Evolutionary conservation across 805 yeast genomes (phyloP), one percentile per base, ranked within the genome.

Genomic region (Schwanniomyces yamadae): DNA sequence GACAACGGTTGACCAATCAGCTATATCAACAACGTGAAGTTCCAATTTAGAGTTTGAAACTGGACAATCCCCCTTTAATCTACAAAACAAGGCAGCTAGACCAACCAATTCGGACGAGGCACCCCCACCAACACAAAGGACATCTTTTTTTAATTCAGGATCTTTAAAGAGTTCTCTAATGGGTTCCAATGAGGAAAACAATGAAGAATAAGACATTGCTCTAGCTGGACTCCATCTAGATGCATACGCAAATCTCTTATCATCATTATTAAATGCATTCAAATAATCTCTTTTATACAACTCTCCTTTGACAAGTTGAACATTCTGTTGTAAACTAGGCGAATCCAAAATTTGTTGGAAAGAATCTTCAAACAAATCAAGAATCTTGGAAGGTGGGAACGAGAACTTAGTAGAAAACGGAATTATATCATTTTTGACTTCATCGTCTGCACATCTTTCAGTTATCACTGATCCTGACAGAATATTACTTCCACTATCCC

Each of bases 201-300:
- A 66, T 1, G 88, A 77, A 2, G 83, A 58, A 54, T 88, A 88
- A 0, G 87, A 80, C 30, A 86, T 64, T 0, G 95, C 81, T 37
- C 96, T 65, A 0, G 93, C 77, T 0, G 96, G 90, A 0, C 93
- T 74, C 96, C 96, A 88, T 46, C 96, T 65, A 14, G 82, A 75
- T 13, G 81, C 84, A 50, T 88, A 88, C 0, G 95, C 95, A 43
- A 73, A 74, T 34, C 95, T 67, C 46, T 83, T 80, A 30, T 66
- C 71, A 34, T 74, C 80, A 33, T 64, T 60, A 37, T 75, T 75
- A 55, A 89, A 88, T 1, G 96, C 96, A 8, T 66, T 62, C 4
- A 70, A 38, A 53, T 86, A 88, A 41, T 87, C 80, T 46, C 96
- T 63, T 34, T 85, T 75, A 55, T 65, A 88, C 13, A 88, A 63